Evolutionary conservation across 2,329 filamentous ascomycete species (phyloP), one percentile per base, ranked within the genome.

Genomic region (Fusarium papillatum): DNA sequence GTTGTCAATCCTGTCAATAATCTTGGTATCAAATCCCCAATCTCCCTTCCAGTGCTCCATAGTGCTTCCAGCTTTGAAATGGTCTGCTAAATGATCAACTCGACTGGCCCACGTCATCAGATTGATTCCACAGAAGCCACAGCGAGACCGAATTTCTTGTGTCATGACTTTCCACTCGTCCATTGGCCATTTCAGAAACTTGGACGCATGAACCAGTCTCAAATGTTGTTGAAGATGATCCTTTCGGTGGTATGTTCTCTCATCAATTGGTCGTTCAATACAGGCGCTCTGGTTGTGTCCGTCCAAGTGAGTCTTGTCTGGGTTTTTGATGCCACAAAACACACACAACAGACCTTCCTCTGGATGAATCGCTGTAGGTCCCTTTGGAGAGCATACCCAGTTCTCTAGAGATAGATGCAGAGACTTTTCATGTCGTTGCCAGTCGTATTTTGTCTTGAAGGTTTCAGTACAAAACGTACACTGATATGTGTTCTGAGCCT

Each of bases 351-450:
- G 55, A 57, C 76, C 55, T 64, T 75, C 43, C 82, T 83, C n/a
- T 84, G 82, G 57, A 86, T 84, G n/a, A 83, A 82, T 7, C 84
- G 85, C 6, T 3, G 74, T 76, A 13, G 72, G 77, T 0, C 84
- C 84, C 3, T 72, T 57, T 0, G 84, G 85, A 5, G 82, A 83
- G 39, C 83, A 90, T 66, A 84, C 85, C 89, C 82, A 90, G 29
- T 78, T 84, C 81, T 83, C 86, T 0, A 87, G 86, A 29, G 84
- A 88, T 66, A 82, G 83, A 80, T 82, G 88, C 66, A 85, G 84
- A 69, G 85, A 84, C 48, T 85, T 86, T 71, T 90, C 89, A 71
- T 90, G 89, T n/a, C 89, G 81, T 48, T 86, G 84, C 86, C 86
- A 87, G 65, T 87, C 86, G 68, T 87, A 84, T 29, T 86, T 86